Conservation (phyloP, 768 basidiomycete species). For the Macrolepiota dolichaula region DNA sequence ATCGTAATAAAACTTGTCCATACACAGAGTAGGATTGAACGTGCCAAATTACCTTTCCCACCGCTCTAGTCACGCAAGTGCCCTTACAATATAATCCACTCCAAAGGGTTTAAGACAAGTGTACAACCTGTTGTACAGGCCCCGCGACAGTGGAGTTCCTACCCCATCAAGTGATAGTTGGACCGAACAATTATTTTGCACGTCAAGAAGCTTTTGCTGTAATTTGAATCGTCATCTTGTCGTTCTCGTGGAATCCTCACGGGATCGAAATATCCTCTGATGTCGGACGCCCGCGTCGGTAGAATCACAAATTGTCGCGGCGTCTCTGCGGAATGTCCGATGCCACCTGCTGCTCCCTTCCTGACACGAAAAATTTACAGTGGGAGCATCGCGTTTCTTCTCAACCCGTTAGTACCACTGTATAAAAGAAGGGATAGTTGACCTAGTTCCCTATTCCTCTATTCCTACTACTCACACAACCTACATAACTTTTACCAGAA, state of each 20-base stretch:
- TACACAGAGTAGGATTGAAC: too few species aligned
- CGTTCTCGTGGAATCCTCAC: not conserved
- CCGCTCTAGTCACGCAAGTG: too few species aligned
- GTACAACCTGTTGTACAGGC: not conserved
- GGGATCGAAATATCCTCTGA: not conserved
- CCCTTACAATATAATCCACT: not conserved
- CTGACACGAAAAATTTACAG: not conserved
- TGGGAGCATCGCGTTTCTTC: not conserved
- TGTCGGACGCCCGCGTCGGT: not conserved
- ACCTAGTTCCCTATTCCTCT: too few species aligned
- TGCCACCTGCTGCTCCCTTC: not conserved
- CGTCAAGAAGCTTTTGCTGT: not conserved
- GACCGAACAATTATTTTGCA: not conserved
- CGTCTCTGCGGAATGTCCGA: not conserved
- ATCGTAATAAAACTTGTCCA: too few species aligned
- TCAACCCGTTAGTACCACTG: not conserved
- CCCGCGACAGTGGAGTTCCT: not conserved
- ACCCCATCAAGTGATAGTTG: not conserved
- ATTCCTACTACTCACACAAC: not conserved
- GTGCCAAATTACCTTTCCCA: too few species aligned
- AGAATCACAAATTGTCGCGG: not conserved
- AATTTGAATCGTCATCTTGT: not conserved
- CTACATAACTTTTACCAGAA: not conserved
- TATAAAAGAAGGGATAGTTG: not conserved
- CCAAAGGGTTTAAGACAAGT: not conserved